Base-by-base conservation (phyloP, 139 green algal species). In the Coccomyxa sp. region DNA sequence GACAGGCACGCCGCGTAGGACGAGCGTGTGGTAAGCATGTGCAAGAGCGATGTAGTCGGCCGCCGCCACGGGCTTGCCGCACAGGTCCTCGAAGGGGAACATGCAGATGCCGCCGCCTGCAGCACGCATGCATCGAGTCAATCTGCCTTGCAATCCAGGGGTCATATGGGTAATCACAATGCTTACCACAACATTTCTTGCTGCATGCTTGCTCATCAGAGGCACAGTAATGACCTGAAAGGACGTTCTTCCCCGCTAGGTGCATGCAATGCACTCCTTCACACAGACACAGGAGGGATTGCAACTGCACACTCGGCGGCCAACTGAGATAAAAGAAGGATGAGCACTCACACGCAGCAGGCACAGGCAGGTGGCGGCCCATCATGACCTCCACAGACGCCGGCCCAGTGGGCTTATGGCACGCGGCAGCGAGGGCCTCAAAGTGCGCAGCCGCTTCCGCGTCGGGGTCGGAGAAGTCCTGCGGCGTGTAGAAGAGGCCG, bases 41-140 rank as follows among this genome's bases (percentile, higher is more conserved):
- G 82, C 84, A 31, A 98, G 87, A 0, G 92, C 93, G 13, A 98
- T 92, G 90, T 95, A 98, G 89, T 98, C 95, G 13, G 95, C 93
- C 13, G 96, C 95, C 0, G 90, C 95, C 45, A 97, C 83, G 0
- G 95, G 90, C 16, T 85, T 77, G 30, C 91, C 92, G 84, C 95
- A 99, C 57, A 99, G 90, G 60, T 98, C 91, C 4, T 92, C 67
- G 86, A 98, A 99, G 0, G 85, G 82, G 82, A 97, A 96, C 63
- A 91, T 84, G 30, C 88, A 91, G 28, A 91, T 86, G 76, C 83
- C 84, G 17, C 92, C 93, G 83, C 89, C 85, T 89, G 85, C 77
- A 27, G 38, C 13, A 18, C 51, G 30, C 38, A 51, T 51, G 38
- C 38, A 79, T 51, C 51, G 31, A 15, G 58, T 4, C 27, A 59